Evolutionary conservation across 345 rosid species (phyloP).

Genomic region (Rhodamnia rubescens): DNA sequence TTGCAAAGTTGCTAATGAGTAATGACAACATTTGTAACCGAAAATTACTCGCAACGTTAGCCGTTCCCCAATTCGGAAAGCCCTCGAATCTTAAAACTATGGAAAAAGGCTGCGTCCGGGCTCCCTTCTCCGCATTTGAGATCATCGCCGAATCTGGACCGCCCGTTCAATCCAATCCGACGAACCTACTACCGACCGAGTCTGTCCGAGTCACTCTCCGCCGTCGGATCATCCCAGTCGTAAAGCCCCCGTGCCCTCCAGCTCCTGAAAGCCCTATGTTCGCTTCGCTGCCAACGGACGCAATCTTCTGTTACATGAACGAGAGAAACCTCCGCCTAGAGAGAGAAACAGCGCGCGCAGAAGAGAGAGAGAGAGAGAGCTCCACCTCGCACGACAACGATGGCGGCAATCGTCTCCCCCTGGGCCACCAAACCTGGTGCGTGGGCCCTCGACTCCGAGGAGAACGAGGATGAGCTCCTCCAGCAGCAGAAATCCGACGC

Average conservation of each 20-base stretch:
- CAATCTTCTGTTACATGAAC: constrained; percentile 2
- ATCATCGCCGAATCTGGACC: not conserved
- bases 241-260: not conserved
- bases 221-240: constrained; percentile 30
- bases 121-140: not conserved
- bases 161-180: not conserved
- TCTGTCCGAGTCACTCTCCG: not conserved
- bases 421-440: constrained; percentile 93
- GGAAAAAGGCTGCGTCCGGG: not conserved
- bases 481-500: constrained; percentile 21
- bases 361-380: not conserved
- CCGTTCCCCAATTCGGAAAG: no score
- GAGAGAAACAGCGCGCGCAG: not conserved
- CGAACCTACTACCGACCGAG: not conserved
- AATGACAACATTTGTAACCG: no score
- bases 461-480: constrained; percentile 59
- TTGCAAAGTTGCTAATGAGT: no score
- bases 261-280: not conserved
- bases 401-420: constrained; percentile 82
- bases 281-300: constrained; percentile 19
- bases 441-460: constrained; percentile 92
- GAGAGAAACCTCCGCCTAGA: not conserved
- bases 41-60: no score
- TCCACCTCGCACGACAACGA: not conserved
- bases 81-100: not conserved